A percentile compares a stretch with the other conserved stretches of the same genome.
phyloP scores from a whole-genome alignment of 2,329 filamentous ascomycete species.

The Diaporthe helianthi region DNA sequence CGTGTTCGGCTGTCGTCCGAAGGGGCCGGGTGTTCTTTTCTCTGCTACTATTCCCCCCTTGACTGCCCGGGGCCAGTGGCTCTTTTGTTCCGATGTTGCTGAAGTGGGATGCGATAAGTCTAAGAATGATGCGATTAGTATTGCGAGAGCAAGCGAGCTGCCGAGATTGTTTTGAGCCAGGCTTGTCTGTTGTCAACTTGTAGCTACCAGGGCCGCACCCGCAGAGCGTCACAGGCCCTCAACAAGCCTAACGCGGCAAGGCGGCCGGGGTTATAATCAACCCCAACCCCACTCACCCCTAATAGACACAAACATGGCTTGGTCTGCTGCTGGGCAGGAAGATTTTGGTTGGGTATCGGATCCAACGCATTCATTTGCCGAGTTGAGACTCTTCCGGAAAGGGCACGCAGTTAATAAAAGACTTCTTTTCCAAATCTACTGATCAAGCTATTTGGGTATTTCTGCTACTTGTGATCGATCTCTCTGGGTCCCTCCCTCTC shows the following conservation, averaged over 20 bases:
- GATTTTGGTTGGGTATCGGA: too few relatives aligned
- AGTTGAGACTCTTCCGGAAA: background rate
- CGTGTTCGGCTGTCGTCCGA: background rate
- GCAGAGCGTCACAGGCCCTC: conserved; percentile 15
- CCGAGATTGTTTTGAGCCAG: conserved; percentile 1
- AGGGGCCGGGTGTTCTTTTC: background rate
- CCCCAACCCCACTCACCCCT: background rate
- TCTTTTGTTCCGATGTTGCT: background rate
- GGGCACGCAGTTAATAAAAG: background rate
- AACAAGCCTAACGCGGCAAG: conserved; percentile 1
- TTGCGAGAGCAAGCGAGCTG: background rate
- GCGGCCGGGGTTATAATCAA: conserved; percentile 4
- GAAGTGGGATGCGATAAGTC: background rate
- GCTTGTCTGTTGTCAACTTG: background rate
- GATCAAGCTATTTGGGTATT: conserved; percentile 27
- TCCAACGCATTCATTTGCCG: too few relatives aligned
- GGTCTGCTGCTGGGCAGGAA: background rate
- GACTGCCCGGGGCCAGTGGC: background rate
- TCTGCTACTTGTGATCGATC: conserved; percentile 9
- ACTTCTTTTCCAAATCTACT: background rate
- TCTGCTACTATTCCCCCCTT: background rate
- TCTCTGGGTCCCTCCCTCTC: background rate
- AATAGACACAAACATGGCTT: background rate
- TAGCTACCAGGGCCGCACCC: background rate
- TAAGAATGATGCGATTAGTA: background rate